These are phyloP conservation scores for Neonothopanus nambi DNA, from an alignment of 1,284 basidiomycete species.

Conservation along the genomic window DNA sequence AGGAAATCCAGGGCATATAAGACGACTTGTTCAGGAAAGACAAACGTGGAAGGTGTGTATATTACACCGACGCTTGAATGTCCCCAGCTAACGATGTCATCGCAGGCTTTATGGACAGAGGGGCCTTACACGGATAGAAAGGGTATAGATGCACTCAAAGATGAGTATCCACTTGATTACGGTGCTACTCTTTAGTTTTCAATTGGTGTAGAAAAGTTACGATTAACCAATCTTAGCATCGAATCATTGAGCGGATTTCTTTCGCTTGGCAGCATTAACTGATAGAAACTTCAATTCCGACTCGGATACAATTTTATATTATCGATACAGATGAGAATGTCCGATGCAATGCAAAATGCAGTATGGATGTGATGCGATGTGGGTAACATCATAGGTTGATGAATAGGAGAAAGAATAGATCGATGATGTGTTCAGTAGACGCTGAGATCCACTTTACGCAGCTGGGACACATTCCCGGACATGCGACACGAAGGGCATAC, in stretches of 20 bases:
- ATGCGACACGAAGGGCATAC: slow-evolving; percentile 11
- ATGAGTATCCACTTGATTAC: slow-evolving; percentile 9
- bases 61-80: neutral
- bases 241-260: too few relatives aligned
- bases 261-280: too few relatives aligned
- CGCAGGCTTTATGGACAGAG: slow-evolving; percentile 14
- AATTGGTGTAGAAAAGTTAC: too few relatives aligned
- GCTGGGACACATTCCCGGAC: slow-evolving; percentile 6
- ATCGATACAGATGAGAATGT: too few relatives aligned
- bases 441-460: slow-evolving; percentile 7
- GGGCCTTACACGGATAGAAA: slow-evolving; percentile 1
- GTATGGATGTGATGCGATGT: too few relatives aligned
- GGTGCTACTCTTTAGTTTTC: too few relatives aligned
- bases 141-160: slow-evolving; percentile 8
- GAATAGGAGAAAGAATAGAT: too few relatives aligned
- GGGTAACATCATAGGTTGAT: too few relatives aligned
- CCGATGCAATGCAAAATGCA: too few relatives aligned
- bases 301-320: too few relatives aligned
- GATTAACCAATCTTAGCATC: too few relatives aligned
- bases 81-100: neutral
- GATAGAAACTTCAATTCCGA: too few relatives aligned
- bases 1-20: neutral
- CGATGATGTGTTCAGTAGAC: neutral
- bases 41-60: slow-evolving; percentile 12
- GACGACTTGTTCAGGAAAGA: slow-evolving; percentile 4